These are phyloP conservation scores for Urochloa ruziziensis DNA, from an alignment of 176 grass and related monocot genomes.

Conservation along the genomic window DNA sequence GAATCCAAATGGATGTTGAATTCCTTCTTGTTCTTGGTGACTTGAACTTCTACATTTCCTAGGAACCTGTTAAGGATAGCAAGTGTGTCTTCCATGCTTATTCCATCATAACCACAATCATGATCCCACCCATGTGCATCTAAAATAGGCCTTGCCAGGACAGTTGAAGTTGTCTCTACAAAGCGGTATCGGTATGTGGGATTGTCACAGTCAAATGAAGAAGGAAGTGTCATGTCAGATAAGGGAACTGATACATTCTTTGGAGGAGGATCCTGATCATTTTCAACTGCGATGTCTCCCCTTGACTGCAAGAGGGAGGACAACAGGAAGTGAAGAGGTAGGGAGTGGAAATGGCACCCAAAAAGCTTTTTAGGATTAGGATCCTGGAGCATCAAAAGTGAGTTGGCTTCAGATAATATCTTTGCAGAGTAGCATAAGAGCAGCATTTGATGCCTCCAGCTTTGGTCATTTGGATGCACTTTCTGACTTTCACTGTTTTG, in stretches of 20 bases:
- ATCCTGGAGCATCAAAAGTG: slow-evolving; percentile 83
- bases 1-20: slow-evolving; percentile 95
- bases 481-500: slow-evolving; percentile 70
- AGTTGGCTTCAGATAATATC: slow-evolving; percentile 90
- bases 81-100: slow-evolving; percentile 80
- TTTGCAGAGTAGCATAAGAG: slow-evolving; percentile 92
- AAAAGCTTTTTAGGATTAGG: slow-evolving; percentile 67
- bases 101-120: slow-evolving; percentile 93
- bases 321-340: slow-evolving; percentile 69
- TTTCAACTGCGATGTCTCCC: slow-evolving; percentile 65
- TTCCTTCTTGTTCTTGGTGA: slow-evolving; percentile 98
- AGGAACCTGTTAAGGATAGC: slow-evolving; percentile 67
- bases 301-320: slow-evolving; percentile 84
- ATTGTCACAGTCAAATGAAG: slow-evolving; percentile 84
- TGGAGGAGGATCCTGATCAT: slow-evolving; percentile 72
- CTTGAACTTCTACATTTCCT: slow-evolving; percentile 60
- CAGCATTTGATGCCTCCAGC: slow-evolving; percentile 83
- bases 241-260: slow-evolving; percentile 72
- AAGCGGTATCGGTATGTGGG: slow-evolving; percentile 89
- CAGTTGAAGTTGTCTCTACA: slow-evolving; percentile 65
- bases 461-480: slow-evolving; percentile 83
- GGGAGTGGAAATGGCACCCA: slow-evolving; percentile 63
- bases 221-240: slow-evolving; percentile 82
- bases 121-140: slow-evolving; percentile 91
- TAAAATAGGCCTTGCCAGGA: slow-evolving; percentile 81